Evolutionary conservation across 2,329 filamentous ascomycete species (phyloP), one percentile per base, ranked within the genome.

Genomic region (Diaporthe ilicicola): DNA sequence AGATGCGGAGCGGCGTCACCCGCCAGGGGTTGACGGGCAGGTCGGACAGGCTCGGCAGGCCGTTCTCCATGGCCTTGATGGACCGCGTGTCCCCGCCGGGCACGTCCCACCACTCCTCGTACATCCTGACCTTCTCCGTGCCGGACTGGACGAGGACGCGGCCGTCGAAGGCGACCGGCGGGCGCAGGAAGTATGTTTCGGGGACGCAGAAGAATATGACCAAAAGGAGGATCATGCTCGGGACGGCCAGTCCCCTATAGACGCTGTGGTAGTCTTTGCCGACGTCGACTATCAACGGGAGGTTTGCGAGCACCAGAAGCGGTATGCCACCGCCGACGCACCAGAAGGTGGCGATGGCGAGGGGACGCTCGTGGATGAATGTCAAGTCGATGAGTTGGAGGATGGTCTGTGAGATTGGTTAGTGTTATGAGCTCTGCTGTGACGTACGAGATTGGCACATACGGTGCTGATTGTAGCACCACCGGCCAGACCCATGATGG

Each of bases 101-200:
- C 2, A 79, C 75, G 2, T 73, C 70, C 2, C 79, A 77, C 72
- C 76, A 76, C 29, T 81, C 78, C 39, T 79, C 74, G 73, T 81
- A 83, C 32, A 83, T 77, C 7, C 76, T 78, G 15, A 82, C 75
- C 68, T 80, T 82, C 72, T 83, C 82, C 0, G 79, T 79, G 3
- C 78, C 78, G 17, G 75, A 78, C 70, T 83, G 82, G 1, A 81
- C 65, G 4, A 83, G 69, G 5, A 83, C 80, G 27, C 80, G 79
- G 2, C 82, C 82, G 70, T 83, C 78, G 50, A 82, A 82, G 7
- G 82, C 81, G 10, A 84, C 77, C 0, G 79, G 79, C 0, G 82
- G 82, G 1, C 82, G 78, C 64, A 81, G 77, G 75, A 83, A 84
- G 72, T 81, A 83, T 1, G 80, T 83, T 56, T 83, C 82, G 0